Evolutionary conservation across 1,284 basidiomycete species (phyloP).

Genomic region (Leccinum pachyderme): DNA sequence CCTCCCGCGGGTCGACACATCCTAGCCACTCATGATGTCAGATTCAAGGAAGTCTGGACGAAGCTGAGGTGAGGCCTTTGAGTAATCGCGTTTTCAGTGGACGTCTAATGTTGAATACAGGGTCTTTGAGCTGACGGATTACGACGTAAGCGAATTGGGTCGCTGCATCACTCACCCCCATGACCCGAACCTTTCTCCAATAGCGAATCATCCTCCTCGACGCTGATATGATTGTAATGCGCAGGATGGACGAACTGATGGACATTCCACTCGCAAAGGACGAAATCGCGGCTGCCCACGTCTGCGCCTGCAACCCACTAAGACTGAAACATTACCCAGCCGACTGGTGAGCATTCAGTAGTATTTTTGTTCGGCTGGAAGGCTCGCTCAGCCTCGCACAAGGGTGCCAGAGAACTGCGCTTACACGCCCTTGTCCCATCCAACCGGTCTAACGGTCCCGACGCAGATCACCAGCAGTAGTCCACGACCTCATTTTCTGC

Average conservation of each 20-base stretch:
- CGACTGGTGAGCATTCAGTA: constrained; percentile 69
- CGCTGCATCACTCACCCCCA: not conserved
- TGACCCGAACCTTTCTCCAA: constrained; percentile 1
- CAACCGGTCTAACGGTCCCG: constrained; percentile 47
- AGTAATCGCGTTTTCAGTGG: not conserved
- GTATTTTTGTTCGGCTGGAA: not conserved
- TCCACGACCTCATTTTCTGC: constrained; percentile 72
- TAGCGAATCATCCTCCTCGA: constrained; percentile 85
- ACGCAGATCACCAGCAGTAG: constrained; percentile 47
- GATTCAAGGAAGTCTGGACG: constrained; percentile 89
- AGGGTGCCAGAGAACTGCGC: constrained; percentile 92
- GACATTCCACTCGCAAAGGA: constrained; percentile 61
- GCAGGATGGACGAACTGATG: constrained; percentile 93
- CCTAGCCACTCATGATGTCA: constrained; percentile 50
- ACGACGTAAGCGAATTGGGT: constrained; percentile 52
- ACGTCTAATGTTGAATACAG: constrained; percentile 36
- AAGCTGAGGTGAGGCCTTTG: constrained; percentile 66
- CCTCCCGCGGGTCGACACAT: constrained; percentile 53
- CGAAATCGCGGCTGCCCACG: constrained; percentile 85
- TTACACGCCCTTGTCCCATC: constrained; percentile 62
- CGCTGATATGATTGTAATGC: constrained; percentile 86
- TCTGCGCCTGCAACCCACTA: constrained; percentile 92
- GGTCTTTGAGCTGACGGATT: constrained; percentile 75
- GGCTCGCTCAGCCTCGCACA: constrained; percentile 7
- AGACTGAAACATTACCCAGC: constrained; percentile 80